Evolutionary conservation across 306 rosid species (phyloP), one percentile per base, ranked within the genome.

Genomic region (Hylodesmum podocarpum): DNA sequence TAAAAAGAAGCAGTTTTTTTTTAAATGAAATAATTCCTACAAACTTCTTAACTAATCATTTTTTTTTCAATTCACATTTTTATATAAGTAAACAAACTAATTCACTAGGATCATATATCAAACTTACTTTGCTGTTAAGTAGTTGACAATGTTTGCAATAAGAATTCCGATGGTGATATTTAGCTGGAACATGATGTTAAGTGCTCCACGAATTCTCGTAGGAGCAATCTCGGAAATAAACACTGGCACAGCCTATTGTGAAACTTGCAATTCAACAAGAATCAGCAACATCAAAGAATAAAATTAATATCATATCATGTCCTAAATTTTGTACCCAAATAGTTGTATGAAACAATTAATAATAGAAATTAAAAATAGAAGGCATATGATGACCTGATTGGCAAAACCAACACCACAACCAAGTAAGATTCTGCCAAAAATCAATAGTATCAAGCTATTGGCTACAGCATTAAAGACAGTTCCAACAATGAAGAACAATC

Each of bases 361-460:
- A 12, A 33, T 33, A 37, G 8, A 19, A 37, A 37, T 37, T 65
- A 8, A n/a, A 29, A 34, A 8, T 28, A 18, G 5, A 6, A 33
- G 58, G 8, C 6, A 29, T 29, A 46, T 44, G 59, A 31, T 58
- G 2, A 88, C 91, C 89, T 89, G 97, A 70, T 89, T 88, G 39
- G 88, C 94, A 16, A 91, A 94, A 43, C 97, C 98, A 61, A 94
- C 98, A 2, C 96, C 96, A 21, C 87, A 88, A 14, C 97, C 98
- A 15, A 94, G 90, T 2, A 74, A 39, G 57, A 93, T 44, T 50
- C 97, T 81, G 4, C 97, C 97, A 0, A 69, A 0, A 44, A 94
- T 94, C 68, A 94, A 90, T 81, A 87, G 67, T 10, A 18, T 1
- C 21, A 93, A 82, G 58, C 49, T 71, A 2, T n/a, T 21, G 3